Conservation (phyloP, 2,329 filamentous ascomycete genomes). For the Epichloe gansuensis region DNA sequence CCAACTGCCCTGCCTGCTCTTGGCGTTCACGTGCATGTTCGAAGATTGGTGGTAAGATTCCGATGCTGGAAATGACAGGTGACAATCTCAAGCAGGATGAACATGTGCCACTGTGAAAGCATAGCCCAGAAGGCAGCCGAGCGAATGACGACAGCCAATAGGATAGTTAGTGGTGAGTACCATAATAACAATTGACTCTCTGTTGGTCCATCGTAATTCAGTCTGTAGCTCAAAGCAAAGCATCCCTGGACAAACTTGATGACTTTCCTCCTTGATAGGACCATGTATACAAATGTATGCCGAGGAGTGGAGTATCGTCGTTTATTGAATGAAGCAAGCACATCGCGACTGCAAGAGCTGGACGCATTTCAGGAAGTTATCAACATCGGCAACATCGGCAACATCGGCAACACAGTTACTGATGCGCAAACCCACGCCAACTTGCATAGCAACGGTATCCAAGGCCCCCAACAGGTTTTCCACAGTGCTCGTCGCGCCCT, state of each 20-base stretch:
- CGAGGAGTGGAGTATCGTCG: too few species aligned
- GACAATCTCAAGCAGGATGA: neutral
- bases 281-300: too few species aligned
- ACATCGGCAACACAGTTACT: neutral
- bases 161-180: too few species aligned
- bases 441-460: neutral
- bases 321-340: neutral
- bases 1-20: neutral
- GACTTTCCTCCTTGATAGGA: too few species aligned
- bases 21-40: neutral
- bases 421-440: neutral
- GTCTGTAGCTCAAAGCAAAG: too few species aligned
- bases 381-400: neutral
- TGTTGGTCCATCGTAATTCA: too few species aligned
- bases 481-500: neutral
- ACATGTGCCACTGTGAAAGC: neutral
- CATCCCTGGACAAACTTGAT: too few species aligned
- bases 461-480: neutral
- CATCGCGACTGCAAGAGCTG: neutral
- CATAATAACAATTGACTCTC: too few species aligned
- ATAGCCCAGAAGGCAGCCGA: neutral
- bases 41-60: neutral
- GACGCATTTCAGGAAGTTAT: neutral
- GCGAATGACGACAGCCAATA: too few species aligned
- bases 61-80: neutral